phyloP scores from a whole-genome alignment of 352 stramenopile genomes.

The Pythium scleroteichum region DNA sequence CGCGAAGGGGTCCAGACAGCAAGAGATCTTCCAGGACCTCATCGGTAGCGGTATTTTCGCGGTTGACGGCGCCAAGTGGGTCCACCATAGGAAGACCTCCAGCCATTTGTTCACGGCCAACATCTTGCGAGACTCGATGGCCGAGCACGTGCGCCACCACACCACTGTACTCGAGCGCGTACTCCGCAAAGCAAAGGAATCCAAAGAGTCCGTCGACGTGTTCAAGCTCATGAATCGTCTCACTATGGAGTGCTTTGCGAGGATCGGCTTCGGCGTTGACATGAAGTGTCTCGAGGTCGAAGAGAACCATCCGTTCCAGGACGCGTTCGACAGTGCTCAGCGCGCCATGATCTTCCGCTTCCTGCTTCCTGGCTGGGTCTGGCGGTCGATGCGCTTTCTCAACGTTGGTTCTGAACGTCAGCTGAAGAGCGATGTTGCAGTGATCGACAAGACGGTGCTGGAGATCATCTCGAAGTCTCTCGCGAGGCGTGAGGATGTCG shows the following conservation, averaged over 20 bases:
- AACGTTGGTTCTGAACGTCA: conserved; percentile 35
- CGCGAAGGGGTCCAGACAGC: conserved; percentile 44
- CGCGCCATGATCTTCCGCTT: conserved; percentile 33
- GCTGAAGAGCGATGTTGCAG: conserved; percentile 34
- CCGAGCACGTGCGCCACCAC: conserved; percentile 18
- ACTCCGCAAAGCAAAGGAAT: conserved; percentile 7
- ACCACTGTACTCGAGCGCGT: conserved; percentile 28
- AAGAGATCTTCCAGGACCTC: conserved; percentile 33
- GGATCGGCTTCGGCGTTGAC: conserved; percentile 56
- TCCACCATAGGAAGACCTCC: conserved; percentile 52
- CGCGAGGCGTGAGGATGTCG: conserved; percentile 1
- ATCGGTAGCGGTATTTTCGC: conserved; percentile 57
- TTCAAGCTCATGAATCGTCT: conserved; percentile 47
- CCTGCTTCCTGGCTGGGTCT: conserved; percentile 38
- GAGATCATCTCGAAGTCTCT: conserved; percentile 46
- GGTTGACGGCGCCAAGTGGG: conserved; percentile 46
- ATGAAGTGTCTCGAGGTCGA: conserved; percentile 45
- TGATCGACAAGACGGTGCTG: conserved; percentile 48
- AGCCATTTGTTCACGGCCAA: conserved; percentile 55
- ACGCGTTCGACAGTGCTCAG: conserved; percentile 42
- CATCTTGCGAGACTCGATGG: conserved; percentile 48
- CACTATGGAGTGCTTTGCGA: conserved; percentile 52
- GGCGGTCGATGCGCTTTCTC: conserved; percentile 41
- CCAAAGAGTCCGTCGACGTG: conserved; percentile 34
- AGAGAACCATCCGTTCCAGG: conserved; percentile 54